phyloP scores from a whole-genome alignment of 345 rosid genomes.

The Nephelium lappaceum region DNA sequence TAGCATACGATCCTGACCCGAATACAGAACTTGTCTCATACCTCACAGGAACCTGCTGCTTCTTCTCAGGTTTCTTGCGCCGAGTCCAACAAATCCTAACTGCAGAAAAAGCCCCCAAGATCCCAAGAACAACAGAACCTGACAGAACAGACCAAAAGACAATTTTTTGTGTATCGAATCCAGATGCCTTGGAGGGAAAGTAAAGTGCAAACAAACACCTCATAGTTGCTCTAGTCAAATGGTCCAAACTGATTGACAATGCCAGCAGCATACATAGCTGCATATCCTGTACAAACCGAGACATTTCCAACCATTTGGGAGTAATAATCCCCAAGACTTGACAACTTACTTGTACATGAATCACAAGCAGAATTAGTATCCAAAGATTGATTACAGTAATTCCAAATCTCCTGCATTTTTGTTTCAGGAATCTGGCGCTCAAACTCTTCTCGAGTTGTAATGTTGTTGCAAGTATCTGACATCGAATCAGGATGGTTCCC shows the following conservation, averaged over 20 bases:
- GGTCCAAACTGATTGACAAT: conserved; percentile 39
- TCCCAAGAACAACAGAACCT: conserved; percentile 34
- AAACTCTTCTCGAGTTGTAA: conserved; percentile 34
- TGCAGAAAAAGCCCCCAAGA: conserved; percentile 23
- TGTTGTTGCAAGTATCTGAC: conserved; percentile 27
- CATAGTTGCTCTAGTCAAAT: conserved; percentile 32
- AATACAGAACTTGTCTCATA: conserved; percentile 23
- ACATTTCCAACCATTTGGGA: conserved; percentile 12
- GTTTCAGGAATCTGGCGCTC: conserved; percentile 35
- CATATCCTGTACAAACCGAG: conserved; percentile 33
- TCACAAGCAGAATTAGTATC: conserved; percentile 25
- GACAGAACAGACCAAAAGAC: conserved; percentile 20
- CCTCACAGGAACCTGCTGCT: not conserved
- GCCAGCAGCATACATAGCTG: conserved; percentile 42
- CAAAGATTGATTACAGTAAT: conserved; percentile 32
- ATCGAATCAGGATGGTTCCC: conserved; percentile 32
- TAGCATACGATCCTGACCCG: conserved; percentile 10
- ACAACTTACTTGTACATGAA: conserved; percentile 32
- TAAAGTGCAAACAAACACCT: conserved; percentile 38
- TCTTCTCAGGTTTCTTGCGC: conserved; percentile 1
- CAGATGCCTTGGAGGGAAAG: not conserved
- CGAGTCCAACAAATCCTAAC: conserved; percentile 25
- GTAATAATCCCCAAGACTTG: conserved; percentile 8
- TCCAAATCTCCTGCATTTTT: conserved; percentile 26
- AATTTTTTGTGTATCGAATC: not conserved